These are phyloP conservation scores for Saturnispora besseyi DNA, from an alignment of 805 yeast genomes.

Conservation along the genomic window DNA sequence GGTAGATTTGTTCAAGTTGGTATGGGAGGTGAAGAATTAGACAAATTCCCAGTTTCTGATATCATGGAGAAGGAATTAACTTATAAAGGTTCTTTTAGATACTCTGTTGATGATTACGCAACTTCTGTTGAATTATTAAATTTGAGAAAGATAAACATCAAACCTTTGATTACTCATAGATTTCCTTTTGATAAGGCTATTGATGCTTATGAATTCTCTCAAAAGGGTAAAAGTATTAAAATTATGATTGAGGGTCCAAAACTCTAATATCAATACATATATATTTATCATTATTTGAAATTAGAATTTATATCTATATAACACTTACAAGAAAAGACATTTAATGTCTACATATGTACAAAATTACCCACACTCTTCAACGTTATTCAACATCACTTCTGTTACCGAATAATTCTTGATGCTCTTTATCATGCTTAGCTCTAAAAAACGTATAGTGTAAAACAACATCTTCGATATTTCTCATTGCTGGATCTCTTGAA, in stretches of 20 bases:
- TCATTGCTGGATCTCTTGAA: slow-evolving; percentile 86
- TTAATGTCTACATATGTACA: background rate
- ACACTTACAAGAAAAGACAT: background rate
- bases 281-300: background rate
- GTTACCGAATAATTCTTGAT: slow-evolving; percentile 22
- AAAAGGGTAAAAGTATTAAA: slow-evolving; percentile 63
- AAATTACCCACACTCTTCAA: background rate
- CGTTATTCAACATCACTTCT: slow-evolving; percentile 14
- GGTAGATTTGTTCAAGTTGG: slow-evolving; percentile 82
- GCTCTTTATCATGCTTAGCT: slow-evolving; percentile 32
- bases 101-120: slow-evolving; percentile 67
- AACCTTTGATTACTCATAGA: slow-evolving; percentile 63
- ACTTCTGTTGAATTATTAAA: slow-evolving; percentile 56
- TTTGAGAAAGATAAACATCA: slow-evolving; percentile 42
- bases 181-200: slow-evolving; percentile 64
- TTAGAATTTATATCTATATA: background rate
- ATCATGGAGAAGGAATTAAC: slow-evolving; percentile 60
- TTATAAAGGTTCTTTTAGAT: slow-evolving; percentile 72
- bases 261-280: slow-evolving; percentile 4
- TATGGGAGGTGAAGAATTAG: slow-evolving; percentile 61
- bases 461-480: slow-evolving; percentile 80
- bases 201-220: slow-evolving; percentile 62
- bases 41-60: slow-evolving; percentile 63
- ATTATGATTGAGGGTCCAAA: slow-evolving; percentile 77
- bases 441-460: slow-evolving; percentile 89